phyloP scores from a whole-genome alignment of 2,329 filamentous ascomycete species.

The Fusarium dimerum region DNA sequence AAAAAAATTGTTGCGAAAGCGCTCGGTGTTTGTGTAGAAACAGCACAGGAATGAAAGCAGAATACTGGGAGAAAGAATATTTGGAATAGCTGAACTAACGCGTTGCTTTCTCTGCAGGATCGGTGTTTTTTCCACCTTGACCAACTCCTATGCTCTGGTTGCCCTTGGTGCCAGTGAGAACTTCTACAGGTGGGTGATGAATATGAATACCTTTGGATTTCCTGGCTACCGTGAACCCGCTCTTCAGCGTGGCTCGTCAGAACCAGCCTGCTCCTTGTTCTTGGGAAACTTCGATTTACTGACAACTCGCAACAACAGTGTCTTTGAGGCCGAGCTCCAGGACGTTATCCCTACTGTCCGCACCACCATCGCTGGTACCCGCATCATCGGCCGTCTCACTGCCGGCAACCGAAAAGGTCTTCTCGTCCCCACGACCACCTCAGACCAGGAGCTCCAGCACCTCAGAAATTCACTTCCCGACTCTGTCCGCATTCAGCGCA shows the following conservation, averaged over 20 bases:
- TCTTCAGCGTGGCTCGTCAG: not conserved
- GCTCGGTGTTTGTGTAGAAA: too few species aligned
- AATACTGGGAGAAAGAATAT: not conserved
- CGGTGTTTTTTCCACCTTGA: conserved; percentile 94
- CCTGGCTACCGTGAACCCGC: not conserved
- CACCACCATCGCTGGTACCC: conserved; percentile 92
- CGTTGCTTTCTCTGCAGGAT: conserved; percentile 58
- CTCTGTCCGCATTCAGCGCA: conserved; percentile 88
- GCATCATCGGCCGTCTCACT: conserved; percentile 94
- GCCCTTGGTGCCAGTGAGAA: conserved; percentile 95
- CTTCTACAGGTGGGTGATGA: conserved; percentile 75
- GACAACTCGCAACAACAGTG: conserved; percentile 48
- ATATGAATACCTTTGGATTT: not conserved
- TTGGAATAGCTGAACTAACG: conserved; percentile 9
- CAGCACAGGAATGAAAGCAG: not conserved
- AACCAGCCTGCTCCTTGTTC: not conserved
- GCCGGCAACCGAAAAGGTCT: conserved; percentile 96
- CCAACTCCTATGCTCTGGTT: conserved; percentile 94
- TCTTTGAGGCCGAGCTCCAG: conserved; percentile 97
- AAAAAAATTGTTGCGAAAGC: not conserved
- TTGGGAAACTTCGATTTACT: not conserved
- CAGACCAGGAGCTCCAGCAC: conserved; percentile 97
- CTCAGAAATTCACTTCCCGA: conserved; percentile 94
- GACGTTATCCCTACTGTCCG: conserved; percentile 97
- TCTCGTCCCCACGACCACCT: conserved; percentile 91